Evolutionary conservation across 176 grass and related monocot genomes (phyloP).

Genomic region (Rhynchospora pubera): DNA sequence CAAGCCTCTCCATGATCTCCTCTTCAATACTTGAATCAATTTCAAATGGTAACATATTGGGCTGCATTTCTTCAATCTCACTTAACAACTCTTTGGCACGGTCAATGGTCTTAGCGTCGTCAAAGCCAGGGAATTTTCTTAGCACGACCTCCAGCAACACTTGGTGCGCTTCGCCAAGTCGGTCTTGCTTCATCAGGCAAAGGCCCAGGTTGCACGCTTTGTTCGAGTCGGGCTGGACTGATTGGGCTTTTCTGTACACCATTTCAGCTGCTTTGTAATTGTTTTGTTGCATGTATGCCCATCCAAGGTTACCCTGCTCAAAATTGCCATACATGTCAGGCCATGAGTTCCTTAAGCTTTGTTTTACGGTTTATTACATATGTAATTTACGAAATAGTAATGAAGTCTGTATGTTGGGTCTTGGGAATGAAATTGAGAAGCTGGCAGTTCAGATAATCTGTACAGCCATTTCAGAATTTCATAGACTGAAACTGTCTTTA

Average conservation of each 20-base stretch:
- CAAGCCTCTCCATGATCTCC: slow-evolving; percentile 61
- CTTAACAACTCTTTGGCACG: slow-evolving; percentile 53
- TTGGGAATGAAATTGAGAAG: not conserved
- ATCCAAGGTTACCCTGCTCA: slow-evolving; percentile 84
- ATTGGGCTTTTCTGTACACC: slow-evolving; percentile 68
- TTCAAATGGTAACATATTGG: slow-evolving; percentile 12
- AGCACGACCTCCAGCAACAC: slow-evolving; percentile 38
- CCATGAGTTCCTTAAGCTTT: not conserved
- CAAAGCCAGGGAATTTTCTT: slow-evolving; percentile 27
- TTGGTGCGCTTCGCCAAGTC: slow-evolving; percentile 34
- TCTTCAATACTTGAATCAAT: slow-evolving; percentile 32
- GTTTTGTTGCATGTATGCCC: slow-evolving; percentile 91
- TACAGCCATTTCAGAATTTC: not conserved
- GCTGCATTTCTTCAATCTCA: slow-evolving; percentile 23
- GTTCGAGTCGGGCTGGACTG: slow-evolving; percentile 73
- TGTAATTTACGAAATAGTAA: not conserved
- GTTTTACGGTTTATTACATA: not conserved
- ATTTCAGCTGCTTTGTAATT: slow-evolving; percentile 60
- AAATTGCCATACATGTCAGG: not conserved
- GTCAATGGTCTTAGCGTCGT: slow-evolving; percentile 41
- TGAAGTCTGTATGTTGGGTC: not conserved
- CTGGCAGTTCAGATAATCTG: not conserved
- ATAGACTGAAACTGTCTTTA: not conserved
- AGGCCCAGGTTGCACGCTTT: slow-evolving; percentile 76
- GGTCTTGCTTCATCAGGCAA: slow-evolving; percentile 63